These are phyloP conservation scores for Russula sp. DNA, from an alignment of 768 basidiomycete species.

Conservation along the genomic window DNA sequence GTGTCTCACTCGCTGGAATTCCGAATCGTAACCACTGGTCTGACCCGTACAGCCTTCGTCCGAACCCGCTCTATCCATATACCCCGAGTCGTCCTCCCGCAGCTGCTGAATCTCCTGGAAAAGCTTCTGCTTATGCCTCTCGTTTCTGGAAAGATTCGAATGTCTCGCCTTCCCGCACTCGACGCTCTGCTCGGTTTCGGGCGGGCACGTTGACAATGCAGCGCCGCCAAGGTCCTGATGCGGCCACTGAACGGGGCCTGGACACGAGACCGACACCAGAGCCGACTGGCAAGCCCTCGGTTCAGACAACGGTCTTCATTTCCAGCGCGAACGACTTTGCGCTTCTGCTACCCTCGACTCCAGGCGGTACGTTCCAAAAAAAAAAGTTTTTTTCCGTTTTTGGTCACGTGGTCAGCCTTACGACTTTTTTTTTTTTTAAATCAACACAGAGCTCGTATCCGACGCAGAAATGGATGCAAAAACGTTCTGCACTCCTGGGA, in stretches of 20 bases:
- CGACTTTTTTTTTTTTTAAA: no score
- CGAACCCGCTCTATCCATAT: slow-evolving; percentile 14
- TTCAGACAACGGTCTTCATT: slow-evolving; percentile 33
- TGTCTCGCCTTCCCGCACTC: slow-evolving; percentile 8
- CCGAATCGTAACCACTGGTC: slow-evolving; percentile 18
- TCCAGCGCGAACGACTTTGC: slow-evolving; percentile 28
- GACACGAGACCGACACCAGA: slow-evolving; percentile 33
- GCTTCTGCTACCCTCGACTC: slow-evolving; percentile 29
- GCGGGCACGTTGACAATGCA: neutral
- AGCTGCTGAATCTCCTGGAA: neutral
- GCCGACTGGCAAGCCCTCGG: slow-evolving; percentile 32
- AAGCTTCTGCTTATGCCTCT: neutral
- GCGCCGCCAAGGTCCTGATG: neutral
- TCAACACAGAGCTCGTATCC: slow-evolving; percentile 31
- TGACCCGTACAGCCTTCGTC: slow-evolving; percentile 20
- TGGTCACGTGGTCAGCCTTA: neutral
- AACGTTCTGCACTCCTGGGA: slow-evolving; percentile 31
- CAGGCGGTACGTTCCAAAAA: slow-evolving; percentile 30
- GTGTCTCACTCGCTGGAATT: slow-evolving; percentile 2
- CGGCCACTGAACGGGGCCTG: neutral
- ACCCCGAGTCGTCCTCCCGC: slow-evolving; percentile 4
- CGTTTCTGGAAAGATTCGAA: neutral
- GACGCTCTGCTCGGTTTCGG: neutral
- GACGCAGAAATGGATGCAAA: slow-evolving; percentile 33
- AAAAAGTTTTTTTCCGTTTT: no score